Base-by-base conservation (phyloP, 2,329 filamentous ascomycete genomes). In the Lecanoromycetidae sp. region DNA sequence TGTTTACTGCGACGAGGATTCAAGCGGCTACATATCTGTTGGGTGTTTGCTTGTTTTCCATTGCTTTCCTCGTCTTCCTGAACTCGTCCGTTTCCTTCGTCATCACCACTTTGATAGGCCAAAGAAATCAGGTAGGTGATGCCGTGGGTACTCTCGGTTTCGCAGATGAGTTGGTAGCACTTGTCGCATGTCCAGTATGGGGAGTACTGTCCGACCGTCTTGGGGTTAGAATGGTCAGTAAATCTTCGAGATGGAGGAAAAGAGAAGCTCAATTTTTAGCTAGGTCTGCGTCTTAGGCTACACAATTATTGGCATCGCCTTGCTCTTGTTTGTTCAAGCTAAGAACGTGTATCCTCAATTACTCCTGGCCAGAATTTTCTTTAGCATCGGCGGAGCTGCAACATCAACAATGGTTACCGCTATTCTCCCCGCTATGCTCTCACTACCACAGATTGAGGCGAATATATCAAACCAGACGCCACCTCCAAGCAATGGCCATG, bases 321-420 rank as follows among this genome's bases (percentile, higher is more conserved):
- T 98, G 51, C 75, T 83, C 37, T 62, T 87, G 12, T 85, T 94
- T 58, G 88, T 95, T 22, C 86, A 93, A 71, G 86, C 86, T 23
- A 74, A 71, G 56, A 87, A 88, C 65, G 78, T 95, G 7, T 95
- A 94, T 65, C 90, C 91, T 8, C 82, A 94, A 62, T 70, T 98
- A 55, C 69, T 96, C 46, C 68, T 95, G 34, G 87, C 84, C 46
- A 76, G 91, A 55, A 70, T 96, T 42, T 70, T 93, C 46, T 98
- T 98, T 65, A 91, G 88, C 55, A 57, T 95, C 15, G 91, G 91
- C 20, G 91, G 85, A 17, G 87, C 88, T n/a, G 91, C 90, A 19
- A 80, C 84, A 73, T 88, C 87, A 12, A 96, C 91, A 1, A 98
- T 98, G 91, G 91, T 98, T 17, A 96, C 91, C 7, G 91, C 91